Conservation (phyloP, 208 protist species). For the Angomonas ambiguus region DNA sequence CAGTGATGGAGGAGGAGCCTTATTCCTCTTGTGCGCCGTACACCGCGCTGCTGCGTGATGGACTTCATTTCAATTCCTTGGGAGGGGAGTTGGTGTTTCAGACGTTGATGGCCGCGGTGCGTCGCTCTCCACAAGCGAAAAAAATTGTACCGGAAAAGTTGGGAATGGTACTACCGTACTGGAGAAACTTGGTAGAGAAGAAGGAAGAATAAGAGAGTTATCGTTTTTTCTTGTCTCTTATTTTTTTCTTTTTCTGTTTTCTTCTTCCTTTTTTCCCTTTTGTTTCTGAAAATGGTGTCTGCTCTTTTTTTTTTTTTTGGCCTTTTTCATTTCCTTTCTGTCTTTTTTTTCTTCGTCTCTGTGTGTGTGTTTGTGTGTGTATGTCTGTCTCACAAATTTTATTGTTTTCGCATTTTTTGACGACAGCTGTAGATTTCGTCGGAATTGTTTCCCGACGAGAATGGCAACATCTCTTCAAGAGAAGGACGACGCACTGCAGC, state of each 20-base stretch:
- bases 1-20: constrained; percentile 11
- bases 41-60: constrained; percentile 28
- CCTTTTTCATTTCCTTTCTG: not conserved
- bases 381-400: too few species aligned
- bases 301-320: constrained; percentile 6
- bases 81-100: constrained; percentile 28
- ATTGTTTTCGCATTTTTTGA: too few species aligned
- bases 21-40: constrained; percentile 13
- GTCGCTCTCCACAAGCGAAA: constrained; percentile 12
- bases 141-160: not conserved
- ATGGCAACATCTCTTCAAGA: not conserved
- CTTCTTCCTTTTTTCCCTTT: not conserved
- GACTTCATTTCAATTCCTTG: constrained; percentile 32
- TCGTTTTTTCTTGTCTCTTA: not conserved
- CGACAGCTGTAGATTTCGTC: too few species aligned
- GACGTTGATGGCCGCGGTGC: constrained; percentile 30
- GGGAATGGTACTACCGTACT: not conserved
- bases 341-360: not conserved
- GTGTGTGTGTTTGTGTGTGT: too few species aligned
- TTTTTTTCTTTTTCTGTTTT: constrained; percentile 1
- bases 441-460: not conserved
- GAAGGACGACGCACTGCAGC: not conserved
- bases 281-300: not conserved
- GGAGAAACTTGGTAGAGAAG: not conserved
- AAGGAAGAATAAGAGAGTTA: not conserved